These are phyloP conservation scores for Dicorynia guianensis DNA, from an alignment of 306 rosid genomes.

Conservation along the genomic window DNA sequence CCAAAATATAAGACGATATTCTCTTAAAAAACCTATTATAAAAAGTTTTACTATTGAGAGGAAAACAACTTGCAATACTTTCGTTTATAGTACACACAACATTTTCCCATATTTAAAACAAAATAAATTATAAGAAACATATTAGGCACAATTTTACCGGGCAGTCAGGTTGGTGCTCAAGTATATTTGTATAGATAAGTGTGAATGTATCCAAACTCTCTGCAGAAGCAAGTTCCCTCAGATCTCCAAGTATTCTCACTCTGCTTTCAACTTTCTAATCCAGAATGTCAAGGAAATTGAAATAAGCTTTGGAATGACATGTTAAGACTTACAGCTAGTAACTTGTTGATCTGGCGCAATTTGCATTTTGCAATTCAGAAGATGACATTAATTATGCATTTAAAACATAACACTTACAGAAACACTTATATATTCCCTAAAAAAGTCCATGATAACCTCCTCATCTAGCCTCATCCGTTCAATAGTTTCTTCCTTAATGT, in stretches of 20 bases:
- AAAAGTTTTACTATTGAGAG: neutral
- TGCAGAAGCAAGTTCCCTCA: conserved; percentile 97
- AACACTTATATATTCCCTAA: conserved; percentile 88
- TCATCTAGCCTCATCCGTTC: conserved; percentile 98
- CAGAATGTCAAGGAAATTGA: conserved; percentile 38
- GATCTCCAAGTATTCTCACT: conserved; percentile 77
- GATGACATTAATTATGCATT: conserved; percentile 25
- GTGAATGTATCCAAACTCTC: conserved; percentile 93
- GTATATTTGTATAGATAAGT: conserved; percentile 89
- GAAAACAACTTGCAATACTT: neutral
- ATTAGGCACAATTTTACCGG: conserved; percentile 68
- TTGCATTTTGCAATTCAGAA: conserved; percentile 22
- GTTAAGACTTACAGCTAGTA: conserved; percentile 16
- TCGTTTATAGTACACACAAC: neutral
- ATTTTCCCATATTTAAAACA: neutral
- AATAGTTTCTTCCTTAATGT: conserved; percentile 91
- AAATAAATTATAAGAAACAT: conserved; percentile 24
- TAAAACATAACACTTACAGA: conserved; percentile 64
- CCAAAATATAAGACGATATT: conserved; percentile 22
- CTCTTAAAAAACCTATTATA: neutral
- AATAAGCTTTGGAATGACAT: conserved; percentile 33
- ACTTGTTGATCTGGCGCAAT: conserved; percentile 21
- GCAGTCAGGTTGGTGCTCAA: conserved; percentile 98
- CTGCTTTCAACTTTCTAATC: conserved; percentile 90
- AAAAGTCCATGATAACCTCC: conserved; percentile 96